Conservation (phyloP, 2,329 filamentous ascomycete genomes). For the Penicillium crustosum region DNA sequence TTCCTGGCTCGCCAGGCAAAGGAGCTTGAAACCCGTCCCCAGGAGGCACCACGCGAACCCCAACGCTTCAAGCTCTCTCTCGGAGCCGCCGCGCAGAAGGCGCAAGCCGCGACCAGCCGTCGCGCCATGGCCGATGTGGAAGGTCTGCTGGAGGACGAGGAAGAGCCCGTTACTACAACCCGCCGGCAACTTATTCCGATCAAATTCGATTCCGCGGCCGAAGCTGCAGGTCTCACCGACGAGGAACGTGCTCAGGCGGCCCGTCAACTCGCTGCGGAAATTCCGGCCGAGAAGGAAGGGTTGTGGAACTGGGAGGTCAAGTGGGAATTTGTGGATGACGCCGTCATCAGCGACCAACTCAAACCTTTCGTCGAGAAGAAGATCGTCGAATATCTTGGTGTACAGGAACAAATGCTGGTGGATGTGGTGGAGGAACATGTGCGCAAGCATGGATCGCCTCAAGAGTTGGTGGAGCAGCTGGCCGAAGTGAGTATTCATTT, state of each 20-base stretch:
- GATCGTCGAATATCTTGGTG: slow-evolving; percentile 91
- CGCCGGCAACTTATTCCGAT: slow-evolving; percentile 79
- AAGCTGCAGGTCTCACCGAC: slow-evolving; percentile 70
- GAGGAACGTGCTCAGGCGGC: slow-evolving; percentile 84
- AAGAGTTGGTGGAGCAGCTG: slow-evolving; percentile 78
- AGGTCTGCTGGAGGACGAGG: slow-evolving; percentile 90
- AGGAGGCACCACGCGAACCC: slow-evolving; percentile 52
- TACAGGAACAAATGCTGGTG: slow-evolving; percentile 93
- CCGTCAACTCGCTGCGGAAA: slow-evolving; percentile 79
- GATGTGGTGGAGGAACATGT: slow-evolving; percentile 89
- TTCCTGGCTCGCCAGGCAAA: slow-evolving; percentile 84
- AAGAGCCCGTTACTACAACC: slow-evolving; percentile 68
- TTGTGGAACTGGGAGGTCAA: slow-evolving; percentile 91
- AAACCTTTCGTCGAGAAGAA: slow-evolving; percentile 97
- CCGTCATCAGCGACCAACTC: slow-evolving; percentile 78
- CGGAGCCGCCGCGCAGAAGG: slow-evolving; percentile 79
- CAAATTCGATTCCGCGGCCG: slow-evolving; percentile 70
- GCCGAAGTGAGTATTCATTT: slow-evolving; percentile 64
- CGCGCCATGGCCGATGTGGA: slow-evolving; percentile 92
- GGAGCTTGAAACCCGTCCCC: slow-evolving; percentile 60
- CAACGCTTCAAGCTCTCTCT: slow-evolving; percentile 91
- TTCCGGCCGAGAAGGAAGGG: slow-evolving; percentile 80
- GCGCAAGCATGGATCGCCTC: slow-evolving; percentile 70
- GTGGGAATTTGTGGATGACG: slow-evolving; percentile 86
- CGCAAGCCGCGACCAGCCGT: slow-evolving; percentile 58